Evolutionary conservation across 2,329 filamentous ascomycete species (phyloP).

Genomic region (Myriosclerotinia curreyana): DNA sequence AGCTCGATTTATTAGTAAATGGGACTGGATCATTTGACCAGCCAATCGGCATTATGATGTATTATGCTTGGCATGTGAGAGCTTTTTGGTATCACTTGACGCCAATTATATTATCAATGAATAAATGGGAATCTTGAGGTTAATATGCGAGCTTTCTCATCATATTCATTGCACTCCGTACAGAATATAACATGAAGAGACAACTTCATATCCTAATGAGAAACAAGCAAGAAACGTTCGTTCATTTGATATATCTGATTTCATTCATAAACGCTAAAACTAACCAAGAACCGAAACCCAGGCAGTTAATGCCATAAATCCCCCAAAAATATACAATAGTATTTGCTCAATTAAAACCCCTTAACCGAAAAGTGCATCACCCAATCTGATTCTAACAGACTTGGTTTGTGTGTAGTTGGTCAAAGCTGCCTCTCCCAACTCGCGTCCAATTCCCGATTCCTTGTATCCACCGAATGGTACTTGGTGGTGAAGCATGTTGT

Average conservation of each 20-base stretch:
- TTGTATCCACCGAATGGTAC: constrained; percentile 73
- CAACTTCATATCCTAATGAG: too few species aligned
- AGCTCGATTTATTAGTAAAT: too few species aligned
- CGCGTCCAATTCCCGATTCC: constrained; percentile 73
- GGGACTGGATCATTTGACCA: too few species aligned
- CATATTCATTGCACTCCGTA: too few species aligned
- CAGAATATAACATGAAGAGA: background rate
- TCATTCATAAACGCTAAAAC: constrained; percentile 14
- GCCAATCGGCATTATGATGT: too few species aligned
- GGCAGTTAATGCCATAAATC: background rate
- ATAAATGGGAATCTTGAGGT: background rate
- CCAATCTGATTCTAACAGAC: constrained; percentile 57
- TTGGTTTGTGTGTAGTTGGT: constrained; percentile 68
- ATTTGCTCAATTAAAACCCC: background rate
- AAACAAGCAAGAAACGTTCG: background rate
- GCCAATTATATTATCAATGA: background rate
- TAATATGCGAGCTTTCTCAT: too few species aligned
- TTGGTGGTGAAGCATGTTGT: constrained; percentile 71
- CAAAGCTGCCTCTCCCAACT: constrained; percentile 66
- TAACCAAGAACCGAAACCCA: constrained; percentile 5
- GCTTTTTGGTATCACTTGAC: background rate
- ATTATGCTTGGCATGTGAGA: constrained; percentile 3
- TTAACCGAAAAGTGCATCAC: constrained; percentile 43
- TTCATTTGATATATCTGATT: background rate
- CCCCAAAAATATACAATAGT: constrained; percentile 11